Evolutionary conservation across 2,329 filamentous ascomycete species (phyloP).

Genomic region (Leptographium procerum): DNA sequence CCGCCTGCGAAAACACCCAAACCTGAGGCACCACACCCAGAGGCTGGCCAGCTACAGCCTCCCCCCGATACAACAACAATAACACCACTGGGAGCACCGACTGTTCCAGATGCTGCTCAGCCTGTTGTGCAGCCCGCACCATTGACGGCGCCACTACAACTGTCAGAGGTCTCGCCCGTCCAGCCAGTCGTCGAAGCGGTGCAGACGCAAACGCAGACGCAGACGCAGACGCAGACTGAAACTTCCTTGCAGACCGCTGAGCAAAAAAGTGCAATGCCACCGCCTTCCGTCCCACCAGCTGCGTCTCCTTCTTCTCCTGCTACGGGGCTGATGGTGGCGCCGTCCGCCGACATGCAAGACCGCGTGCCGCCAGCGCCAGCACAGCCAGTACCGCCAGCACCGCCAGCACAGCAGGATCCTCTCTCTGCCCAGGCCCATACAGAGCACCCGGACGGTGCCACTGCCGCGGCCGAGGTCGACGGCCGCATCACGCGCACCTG

Average conservation of each 20-base stretch:
- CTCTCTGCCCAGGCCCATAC: neutral
- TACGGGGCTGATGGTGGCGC: neutral
- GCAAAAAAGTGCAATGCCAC: neutral
- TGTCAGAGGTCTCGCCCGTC: too few species aligned
- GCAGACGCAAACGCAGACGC: too few species aligned
- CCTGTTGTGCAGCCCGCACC: neutral
- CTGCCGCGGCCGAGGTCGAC: conserved; percentile 22
- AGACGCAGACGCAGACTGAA: neutral
- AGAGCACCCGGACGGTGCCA: neutral
- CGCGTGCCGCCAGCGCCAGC: neutral
- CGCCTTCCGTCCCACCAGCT: neutral
- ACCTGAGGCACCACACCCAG: too few species aligned
- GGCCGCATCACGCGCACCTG: conserved; percentile 45
- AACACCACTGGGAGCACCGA: neutral
- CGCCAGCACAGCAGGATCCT: too few species aligned
- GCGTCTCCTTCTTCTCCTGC: neutral
- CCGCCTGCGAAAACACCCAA: too few species aligned
- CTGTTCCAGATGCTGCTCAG: neutral
- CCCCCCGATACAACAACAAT: too few species aligned
- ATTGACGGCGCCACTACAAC: neutral
- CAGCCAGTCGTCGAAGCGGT: too few species aligned
- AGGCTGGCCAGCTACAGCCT: too few species aligned
- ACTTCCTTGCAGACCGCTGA: neutral
- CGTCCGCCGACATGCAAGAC: neutral
- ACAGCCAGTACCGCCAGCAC: neutral